A percentile compares a stretch with the other conserved stretches of the same genome.
These are phyloP conservation scores for Aspergillus sp. DNA, from an alignment of 2,329 filamentous ascomycete species.

Conservation along the genomic window DNA sequence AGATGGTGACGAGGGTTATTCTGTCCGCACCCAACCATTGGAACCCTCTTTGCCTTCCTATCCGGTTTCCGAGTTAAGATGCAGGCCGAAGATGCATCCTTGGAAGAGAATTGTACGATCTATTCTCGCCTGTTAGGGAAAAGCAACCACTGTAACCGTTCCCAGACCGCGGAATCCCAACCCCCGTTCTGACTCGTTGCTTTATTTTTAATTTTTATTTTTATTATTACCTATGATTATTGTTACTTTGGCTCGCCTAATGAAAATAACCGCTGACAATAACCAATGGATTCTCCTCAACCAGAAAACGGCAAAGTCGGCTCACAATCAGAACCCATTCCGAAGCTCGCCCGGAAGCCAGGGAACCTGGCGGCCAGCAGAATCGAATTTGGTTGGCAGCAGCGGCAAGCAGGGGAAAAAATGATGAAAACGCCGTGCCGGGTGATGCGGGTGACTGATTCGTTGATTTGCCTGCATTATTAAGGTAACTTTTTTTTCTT, in stretches of 20 bases:
- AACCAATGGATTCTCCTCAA: conserved; percentile 10
- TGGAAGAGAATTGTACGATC: background rate
- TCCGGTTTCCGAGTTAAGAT: background rate
- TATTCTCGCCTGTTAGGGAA: background rate
- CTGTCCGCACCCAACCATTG: no score
- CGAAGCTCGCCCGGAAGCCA: conserved; percentile 20
- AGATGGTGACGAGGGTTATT: no score
- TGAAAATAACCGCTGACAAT: conserved; percentile 6
- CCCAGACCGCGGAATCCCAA: conserved; percentile 1
- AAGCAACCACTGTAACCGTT: conserved; percentile 5
- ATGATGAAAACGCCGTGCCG: conserved; percentile 15
- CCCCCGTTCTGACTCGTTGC: conserved; percentile 2
- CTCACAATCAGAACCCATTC: conserved; percentile 17
- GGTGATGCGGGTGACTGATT: conserved; percentile 10
- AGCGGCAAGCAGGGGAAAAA: conserved; percentile 23
- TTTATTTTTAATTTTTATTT: background rate
- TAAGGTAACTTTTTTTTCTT: no score
- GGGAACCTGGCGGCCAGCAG: conserved; percentile 7
- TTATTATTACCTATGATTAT: no score
- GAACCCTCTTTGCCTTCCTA: background rate
- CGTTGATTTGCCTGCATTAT: conserved; percentile 1
- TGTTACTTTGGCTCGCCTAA: conserved; percentile 6
- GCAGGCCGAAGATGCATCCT: background rate
- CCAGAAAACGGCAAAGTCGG: conserved; percentile 19
- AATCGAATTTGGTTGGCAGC: conserved; percentile 22